A percentile compares a stretch with the other conserved stretches of the same genome.
Evolutionary conservation across 176 grass and related monocot genomes (phyloP).

Genomic region (Saccharum officinarum): DNA sequence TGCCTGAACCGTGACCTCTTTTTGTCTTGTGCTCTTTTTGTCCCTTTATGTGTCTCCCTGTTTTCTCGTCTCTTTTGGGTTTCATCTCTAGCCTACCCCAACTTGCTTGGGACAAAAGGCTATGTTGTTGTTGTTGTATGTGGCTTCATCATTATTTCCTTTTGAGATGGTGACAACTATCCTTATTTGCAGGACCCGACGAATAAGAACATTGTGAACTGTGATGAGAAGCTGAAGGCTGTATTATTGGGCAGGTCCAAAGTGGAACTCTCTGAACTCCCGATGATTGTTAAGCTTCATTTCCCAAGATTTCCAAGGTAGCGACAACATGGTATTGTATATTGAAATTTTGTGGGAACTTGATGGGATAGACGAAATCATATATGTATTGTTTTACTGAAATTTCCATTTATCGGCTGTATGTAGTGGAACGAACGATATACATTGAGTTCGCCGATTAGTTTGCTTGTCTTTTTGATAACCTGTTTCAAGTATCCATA

Average conservation of each 20-base stretch:
- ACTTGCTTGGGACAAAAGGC: no score
- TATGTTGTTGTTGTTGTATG: no score
- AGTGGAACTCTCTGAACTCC: constrained; percentile 81
- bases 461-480: no score
- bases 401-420: neutral
- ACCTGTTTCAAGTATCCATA: no score
- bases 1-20: no score
- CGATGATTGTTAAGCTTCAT: constrained; percentile 55
- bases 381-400: neutral
- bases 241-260: constrained; percentile 66
- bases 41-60: no score
- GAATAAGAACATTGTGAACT: constrained; percentile 84
- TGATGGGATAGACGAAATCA: neutral
- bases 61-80: no score
- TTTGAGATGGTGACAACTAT: constrained; percentile 2
- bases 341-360: constrained; percentile 18
- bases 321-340: constrained; percentile 14
- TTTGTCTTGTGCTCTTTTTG: no score
- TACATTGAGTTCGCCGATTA: neutral
- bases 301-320: constrained; percentile 76
- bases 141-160: neutral
- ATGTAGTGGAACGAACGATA: neutral
- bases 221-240: constrained; percentile 88
- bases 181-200: constrained; percentile 65
- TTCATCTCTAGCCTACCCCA: no score